These are phyloP conservation scores for Geranomyces variabilis DNA, from an alignment of 192 early-diverging fungal genomes.

Conservation along the genomic window DNA sequence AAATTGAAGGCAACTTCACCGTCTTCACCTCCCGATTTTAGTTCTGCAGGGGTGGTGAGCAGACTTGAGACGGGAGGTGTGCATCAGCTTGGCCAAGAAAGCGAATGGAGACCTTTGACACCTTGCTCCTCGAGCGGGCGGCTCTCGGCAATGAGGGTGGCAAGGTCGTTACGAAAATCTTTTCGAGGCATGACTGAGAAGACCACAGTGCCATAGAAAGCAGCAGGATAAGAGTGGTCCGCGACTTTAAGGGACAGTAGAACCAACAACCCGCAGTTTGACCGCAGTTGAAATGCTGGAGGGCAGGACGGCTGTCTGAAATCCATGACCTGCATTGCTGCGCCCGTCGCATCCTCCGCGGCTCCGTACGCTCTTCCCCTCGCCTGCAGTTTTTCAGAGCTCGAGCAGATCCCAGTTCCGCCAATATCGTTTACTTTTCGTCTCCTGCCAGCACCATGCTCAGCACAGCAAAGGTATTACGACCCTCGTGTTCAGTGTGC, in stretches of 20 bases:
- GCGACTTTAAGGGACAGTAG: too few relatives aligned
- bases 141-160: background rate
- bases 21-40: conserved; percentile 2
- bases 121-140: background rate
- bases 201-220: too few relatives aligned
- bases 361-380: too few relatives aligned
- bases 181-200: conserved; percentile 15
- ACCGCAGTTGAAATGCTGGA: too few relatives aligned
- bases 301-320: too few relatives aligned
- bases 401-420: too few relatives aligned
- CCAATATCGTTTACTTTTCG: too few relatives aligned
- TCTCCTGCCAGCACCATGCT: background rate
- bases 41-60: background rate
- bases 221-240: too few relatives aligned
- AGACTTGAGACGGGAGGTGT: background rate
- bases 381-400: too few relatives aligned
- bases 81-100: background rate
- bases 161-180: conserved; percentile 6
- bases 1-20: conserved; percentile 9
- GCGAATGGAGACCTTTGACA: background rate
- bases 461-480: background rate
- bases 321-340: too few relatives aligned
- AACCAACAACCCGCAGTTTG: too few relatives aligned
- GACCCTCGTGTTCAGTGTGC: background rate
- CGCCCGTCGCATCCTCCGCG: too few relatives aligned